These are phyloP conservation scores for Xylaria sp. DNA, from an alignment of 2,329 filamentous ascomycete species.

Conservation along the genomic window DNA sequence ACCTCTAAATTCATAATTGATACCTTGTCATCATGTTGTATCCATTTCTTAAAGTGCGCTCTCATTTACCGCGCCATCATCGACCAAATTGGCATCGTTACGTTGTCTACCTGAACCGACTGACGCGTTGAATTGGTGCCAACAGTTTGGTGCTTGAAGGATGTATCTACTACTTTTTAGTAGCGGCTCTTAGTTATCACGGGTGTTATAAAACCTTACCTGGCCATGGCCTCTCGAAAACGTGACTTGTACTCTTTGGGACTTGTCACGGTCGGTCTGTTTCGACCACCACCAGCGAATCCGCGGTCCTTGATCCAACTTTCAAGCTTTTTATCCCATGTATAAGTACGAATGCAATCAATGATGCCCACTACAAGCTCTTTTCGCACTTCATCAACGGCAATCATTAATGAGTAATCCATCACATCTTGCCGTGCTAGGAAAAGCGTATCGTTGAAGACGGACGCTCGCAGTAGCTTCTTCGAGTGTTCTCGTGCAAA, in stretches of 20 bases:
- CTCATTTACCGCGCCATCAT: slow-evolving; percentile 38
- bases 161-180: slow-evolving; percentile 65
- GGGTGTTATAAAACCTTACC: slow-evolving; percentile 59
- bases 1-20: neutral
- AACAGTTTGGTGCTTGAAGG: slow-evolving; percentile 78
- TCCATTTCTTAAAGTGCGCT: slow-evolving; percentile 1
- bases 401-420: slow-evolving; percentile 99
- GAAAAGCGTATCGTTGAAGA: slow-evolving; percentile 98
- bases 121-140: slow-evolving; percentile 71
- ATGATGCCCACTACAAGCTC: slow-evolving; percentile 98
- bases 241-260: slow-evolving; percentile 97
- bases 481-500: slow-evolving; percentile 97
- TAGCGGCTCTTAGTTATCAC: slow-evolving; percentile 27
- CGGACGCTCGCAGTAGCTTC: slow-evolving; percentile 87
- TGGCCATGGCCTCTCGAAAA: slow-evolving; percentile 95
- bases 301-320: slow-evolving; percentile 99
- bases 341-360: slow-evolving; percentile 97
- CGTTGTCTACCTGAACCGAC: slow-evolving; percentile 43
- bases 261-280: slow-evolving; percentile 93
- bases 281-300: slow-evolving; percentile 78
- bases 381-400: slow-evolving; percentile 88
- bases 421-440: slow-evolving; percentile 95
- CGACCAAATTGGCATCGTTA: slow-evolving; percentile 39
- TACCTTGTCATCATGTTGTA: neutral
- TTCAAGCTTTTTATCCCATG: slow-evolving; percentile 99